Evolutionary conservation across 2,329 filamentous ascomycete genomes (phyloP).

Genomic region (Cladophialophora immunda): DNA sequence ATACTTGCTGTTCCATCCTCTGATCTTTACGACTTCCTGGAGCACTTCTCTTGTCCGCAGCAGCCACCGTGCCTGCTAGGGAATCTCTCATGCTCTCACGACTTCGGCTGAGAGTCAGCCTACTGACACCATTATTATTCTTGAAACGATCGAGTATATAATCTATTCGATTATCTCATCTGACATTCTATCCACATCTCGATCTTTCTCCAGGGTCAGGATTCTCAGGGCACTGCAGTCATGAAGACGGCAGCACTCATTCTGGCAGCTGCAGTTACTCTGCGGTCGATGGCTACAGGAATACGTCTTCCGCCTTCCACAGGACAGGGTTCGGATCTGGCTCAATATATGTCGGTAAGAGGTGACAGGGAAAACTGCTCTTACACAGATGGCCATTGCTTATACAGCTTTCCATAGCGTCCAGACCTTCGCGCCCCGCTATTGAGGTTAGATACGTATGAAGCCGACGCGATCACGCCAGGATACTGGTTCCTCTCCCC

Average conservation of each 20-base stretch:
- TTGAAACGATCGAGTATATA: no score
- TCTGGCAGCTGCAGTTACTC: neutral
- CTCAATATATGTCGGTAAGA: neutral
- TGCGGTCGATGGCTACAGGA: neutral
- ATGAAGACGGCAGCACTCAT: neutral
- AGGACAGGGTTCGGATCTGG: neutral
- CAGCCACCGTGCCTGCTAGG: no score
- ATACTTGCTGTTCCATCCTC: no score
- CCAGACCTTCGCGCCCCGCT: slow-evolving; percentile 21
- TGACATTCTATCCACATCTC: no score
- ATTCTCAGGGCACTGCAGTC: neutral
- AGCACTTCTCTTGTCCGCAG: no score
- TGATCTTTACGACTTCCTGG: no score
- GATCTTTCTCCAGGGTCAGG: no score
- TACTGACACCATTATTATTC: no score
- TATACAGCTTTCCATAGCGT: neutral
- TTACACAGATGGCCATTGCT: neutral
- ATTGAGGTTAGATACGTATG: slow-evolving; percentile 8
- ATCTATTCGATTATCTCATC: no score
- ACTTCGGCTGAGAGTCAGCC: no score
- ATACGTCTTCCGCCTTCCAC: neutral
- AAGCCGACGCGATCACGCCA: slow-evolving; percentile 9
- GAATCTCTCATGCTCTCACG: no score
- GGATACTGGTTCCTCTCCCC: slow-evolving; percentile 25
- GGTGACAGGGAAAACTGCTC: neutral